These are phyloP conservation scores for Talaromyces sp. DNA, from an alignment of 2,329 filamentous ascomycete genomes.

Conservation along the genomic window DNA sequence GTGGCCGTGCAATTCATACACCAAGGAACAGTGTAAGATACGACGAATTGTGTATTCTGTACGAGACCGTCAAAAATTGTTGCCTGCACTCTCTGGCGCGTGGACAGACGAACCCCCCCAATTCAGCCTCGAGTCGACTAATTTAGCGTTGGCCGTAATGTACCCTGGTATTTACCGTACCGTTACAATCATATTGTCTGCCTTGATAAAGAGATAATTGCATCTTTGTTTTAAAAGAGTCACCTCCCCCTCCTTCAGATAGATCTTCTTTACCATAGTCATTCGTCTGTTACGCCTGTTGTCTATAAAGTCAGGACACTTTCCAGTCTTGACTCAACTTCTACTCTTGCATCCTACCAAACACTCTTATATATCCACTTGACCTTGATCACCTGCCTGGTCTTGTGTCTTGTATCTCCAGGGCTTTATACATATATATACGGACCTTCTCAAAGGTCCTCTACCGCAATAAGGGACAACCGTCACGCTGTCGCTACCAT, in stretches of 20 bases:
- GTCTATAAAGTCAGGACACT: constrained; percentile 8
- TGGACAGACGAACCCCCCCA: not conserved
- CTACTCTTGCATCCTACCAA: constrained; percentile 1
- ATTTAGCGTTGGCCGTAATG: not conserved
- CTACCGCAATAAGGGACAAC: constrained; percentile 2
- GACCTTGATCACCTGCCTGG: constrained; percentile 5
- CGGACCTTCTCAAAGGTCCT: not conserved
- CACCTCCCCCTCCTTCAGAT: not conserved
- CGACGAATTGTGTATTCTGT: not conserved
- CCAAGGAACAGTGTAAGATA: not conserved
- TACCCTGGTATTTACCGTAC: constrained; percentile 9
- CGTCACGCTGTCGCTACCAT: constrained; percentile 18
- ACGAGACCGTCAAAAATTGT: not conserved
- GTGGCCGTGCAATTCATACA: not conserved
- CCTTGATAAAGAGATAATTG: not conserved
- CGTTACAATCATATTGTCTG: constrained; percentile 14
- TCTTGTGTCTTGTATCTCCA: not conserved
- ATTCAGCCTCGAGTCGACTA: constrained; percentile 4
- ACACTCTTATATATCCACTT: not conserved
- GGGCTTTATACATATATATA: not conserved
- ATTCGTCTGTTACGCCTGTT: constrained; percentile 3
- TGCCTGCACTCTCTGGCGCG: constrained; percentile 10
- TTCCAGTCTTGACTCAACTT: not conserved
- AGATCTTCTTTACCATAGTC: not conserved
- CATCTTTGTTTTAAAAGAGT: constrained; percentile 10